These are phyloP conservation scores for Dryadomyces quercus-mongolicae DNA, from an alignment of 2,329 filamentous ascomycete genomes.

Conservation along the genomic window DNA sequence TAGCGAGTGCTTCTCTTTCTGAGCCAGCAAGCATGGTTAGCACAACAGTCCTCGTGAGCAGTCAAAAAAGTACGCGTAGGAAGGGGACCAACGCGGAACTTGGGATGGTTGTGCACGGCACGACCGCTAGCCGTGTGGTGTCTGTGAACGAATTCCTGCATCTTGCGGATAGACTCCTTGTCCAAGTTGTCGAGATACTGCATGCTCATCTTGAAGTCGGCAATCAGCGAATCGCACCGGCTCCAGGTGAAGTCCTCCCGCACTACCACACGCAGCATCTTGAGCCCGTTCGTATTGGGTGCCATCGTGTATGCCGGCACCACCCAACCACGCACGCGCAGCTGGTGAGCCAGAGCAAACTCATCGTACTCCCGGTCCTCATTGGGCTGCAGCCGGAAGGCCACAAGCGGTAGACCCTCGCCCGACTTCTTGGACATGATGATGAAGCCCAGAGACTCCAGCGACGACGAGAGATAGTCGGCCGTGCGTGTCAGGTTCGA, in stretches of 20 bases:
- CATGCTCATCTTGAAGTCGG: conserved; percentile 68
- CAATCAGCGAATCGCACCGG: conserved; percentile 66
- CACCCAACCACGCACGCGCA: conserved; percentile 81
- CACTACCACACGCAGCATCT: conserved; percentile 87
- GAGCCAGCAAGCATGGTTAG: conserved; percentile 7
- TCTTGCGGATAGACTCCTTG: conserved; percentile 53
- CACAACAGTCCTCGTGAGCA: neutral
- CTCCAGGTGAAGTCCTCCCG: conserved; percentile 81
- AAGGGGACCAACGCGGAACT: conserved; percentile 31
- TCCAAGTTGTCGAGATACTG: conserved; percentile 64
- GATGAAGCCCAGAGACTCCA: conserved; percentile 67
- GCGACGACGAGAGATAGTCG: conserved; percentile 68
- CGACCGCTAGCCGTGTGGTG: conserved; percentile 42
- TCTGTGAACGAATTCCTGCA: conserved; percentile 51
- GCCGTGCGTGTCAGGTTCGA: conserved; percentile 80
- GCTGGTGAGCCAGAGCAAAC: conserved; percentile 70
- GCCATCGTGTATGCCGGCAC: conserved; percentile 97
- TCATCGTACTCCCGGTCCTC: conserved; percentile 56
- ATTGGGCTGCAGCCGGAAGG: conserved; percentile 61
- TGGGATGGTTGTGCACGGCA: conserved; percentile 37
- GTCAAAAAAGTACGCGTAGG: neutral
- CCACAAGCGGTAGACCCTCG: conserved; percentile 74
- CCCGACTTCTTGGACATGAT: conserved; percentile 78
- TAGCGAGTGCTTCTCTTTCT: conserved; percentile 73
- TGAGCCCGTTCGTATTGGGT: conserved; percentile 68